phyloP scores from a whole-genome alignment of 441 rosid species.

The Bruguiera hainesii region DNA sequence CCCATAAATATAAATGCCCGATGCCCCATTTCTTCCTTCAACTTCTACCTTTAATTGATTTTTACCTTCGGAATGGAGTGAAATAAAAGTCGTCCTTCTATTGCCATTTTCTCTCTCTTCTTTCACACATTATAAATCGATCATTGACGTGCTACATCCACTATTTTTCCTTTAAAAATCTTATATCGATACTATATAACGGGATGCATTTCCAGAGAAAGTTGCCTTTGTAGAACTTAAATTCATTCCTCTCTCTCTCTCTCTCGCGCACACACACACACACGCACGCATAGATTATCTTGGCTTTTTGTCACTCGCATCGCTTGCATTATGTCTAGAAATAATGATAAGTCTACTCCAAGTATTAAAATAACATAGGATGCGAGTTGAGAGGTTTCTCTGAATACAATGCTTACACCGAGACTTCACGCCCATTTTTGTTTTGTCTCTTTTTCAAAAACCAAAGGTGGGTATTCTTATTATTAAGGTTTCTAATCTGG shows the following conservation, averaged over 20 bases:
- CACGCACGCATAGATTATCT: slow-evolving; percentile 12
- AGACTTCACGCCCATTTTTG: no score
- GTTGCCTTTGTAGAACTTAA: slow-evolving; percentile 21
- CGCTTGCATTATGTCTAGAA: slow-evolving; percentile 20
- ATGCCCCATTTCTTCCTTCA: not conserved
- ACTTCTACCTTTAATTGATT: slow-evolving; percentile 15
- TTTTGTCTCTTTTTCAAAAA: no score
- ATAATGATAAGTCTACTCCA: slow-evolving; percentile 18
- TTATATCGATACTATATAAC: slow-evolving; percentile 6
- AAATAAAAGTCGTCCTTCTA: not conserved
- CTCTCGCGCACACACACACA: not conserved
- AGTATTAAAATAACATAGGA: slow-evolving; percentile 3
- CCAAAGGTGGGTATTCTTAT: no score
- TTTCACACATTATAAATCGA: not conserved
- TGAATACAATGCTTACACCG: not conserved
- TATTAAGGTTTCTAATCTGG: no score
- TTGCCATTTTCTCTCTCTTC: not conserved
- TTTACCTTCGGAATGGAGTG: slow-evolving; percentile 17
- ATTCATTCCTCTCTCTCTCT: not conserved
- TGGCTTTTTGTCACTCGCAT: slow-evolving; percentile 15
- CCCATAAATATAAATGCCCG: no score
- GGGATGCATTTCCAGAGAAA: slow-evolving; percentile 9
- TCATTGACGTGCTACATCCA: not conserved
- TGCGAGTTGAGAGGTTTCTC: not conserved
- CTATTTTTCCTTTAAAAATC: slow-evolving; percentile 12